Base-by-base conservation (phyloP, 2,329 filamentous ascomycete genomes). In the Chaetomium sp. region DNA sequence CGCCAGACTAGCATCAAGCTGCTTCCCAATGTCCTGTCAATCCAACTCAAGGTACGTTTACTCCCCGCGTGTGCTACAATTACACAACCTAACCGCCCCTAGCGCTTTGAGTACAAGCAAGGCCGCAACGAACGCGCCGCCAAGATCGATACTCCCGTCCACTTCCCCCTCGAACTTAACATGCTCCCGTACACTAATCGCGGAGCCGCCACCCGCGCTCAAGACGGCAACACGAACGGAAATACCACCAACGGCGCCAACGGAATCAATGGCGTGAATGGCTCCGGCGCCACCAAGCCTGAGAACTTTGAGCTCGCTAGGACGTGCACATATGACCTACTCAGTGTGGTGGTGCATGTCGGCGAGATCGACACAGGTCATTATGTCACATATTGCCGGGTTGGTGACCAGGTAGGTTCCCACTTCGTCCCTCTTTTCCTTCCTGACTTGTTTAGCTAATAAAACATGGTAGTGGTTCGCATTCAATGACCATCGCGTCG, bases 401-500 rank as follows among this genome's bases (percentile, higher is more conserved):
- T 92, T 57, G 88, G 86, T 4, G 87, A 89, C 54, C 82, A 88
- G 76, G 81, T 82, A 69, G 59, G 76, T 67, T 42, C 41, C 45
- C 6, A 46, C 27, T n/a, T 9, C n/a, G 3, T n/a, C 43, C 12
- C 40, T 10, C 32, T 12, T 40, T 35, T 49, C n/a, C 32, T 33
- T 12, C 3, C 11, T 8, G 9, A 10, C 12, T n/a, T 19, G 12
- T 8, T 9, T 7, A n/a, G 42, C 52, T 60, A 42, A 64, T 60
- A 32, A 6, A 35, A 42, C 12, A 9, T 68, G 59, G 12, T 62
- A 95, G 80, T 97, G 92, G 92, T 95, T 96, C 70, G 84, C 89
- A 54, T 96, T 96, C 72, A 95, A 97, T 67, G 92, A 97, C 68
- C 91, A 94, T 69, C 91, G 90, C 69, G 92, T 97, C 32, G 89